Base-by-base conservation (phyloP, 1,284 basidiomycete species). In the Ustilago crameri region DNA sequence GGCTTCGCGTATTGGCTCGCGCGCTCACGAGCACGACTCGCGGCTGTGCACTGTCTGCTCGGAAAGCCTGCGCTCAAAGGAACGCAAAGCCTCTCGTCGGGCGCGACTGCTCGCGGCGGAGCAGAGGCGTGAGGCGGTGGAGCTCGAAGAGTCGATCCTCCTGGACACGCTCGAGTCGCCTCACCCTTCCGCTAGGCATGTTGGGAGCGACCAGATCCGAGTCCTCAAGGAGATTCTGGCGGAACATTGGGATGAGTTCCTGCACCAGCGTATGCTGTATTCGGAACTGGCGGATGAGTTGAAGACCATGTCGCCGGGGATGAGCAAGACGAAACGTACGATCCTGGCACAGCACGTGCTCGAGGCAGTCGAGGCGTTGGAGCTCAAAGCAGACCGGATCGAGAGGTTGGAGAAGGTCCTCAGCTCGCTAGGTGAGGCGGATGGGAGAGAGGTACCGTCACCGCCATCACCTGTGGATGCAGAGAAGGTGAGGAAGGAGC, bases 211-310 rank as follows among this genome's bases (percentile, higher is more conserved):
- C n/a, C 35, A 37, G 15, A 14, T 37, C 35, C 12, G 35, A 3
- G 45, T 48, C 24, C 53, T 78, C 17, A 38, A 24, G 8, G 43
- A 42, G 45, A 59, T 74, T 1, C 42, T 80, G n/a, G 35, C 68
- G 22, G 75, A 82, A 48, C 78, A 82, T 48, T 56, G 75, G 53
- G 77, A 80, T 44, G 81, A 82, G 50, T 82, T 82, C 42, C 17
- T 78, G 17, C 81, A 82, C 48, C 75, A 78, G 30, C 54, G 75
- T 5, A 63, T 70, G 69, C 66, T 81, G 14, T 82, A 82, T 48
- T 54, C 66, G 2, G 80, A 82, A 46, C 70, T 82, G 18, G 81
- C 81, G 2, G 81, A 82, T 40, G 81, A 82, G 54, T 57, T 82
- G 20, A 82, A 82, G 51, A 24, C 43, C 20, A 53, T 82, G 42